Evolutionary conservation across 2,329 filamentous ascomycete genomes (phyloP), one percentile per base, ranked within the genome.

Genomic region (Sporothrix globosa): DNA sequence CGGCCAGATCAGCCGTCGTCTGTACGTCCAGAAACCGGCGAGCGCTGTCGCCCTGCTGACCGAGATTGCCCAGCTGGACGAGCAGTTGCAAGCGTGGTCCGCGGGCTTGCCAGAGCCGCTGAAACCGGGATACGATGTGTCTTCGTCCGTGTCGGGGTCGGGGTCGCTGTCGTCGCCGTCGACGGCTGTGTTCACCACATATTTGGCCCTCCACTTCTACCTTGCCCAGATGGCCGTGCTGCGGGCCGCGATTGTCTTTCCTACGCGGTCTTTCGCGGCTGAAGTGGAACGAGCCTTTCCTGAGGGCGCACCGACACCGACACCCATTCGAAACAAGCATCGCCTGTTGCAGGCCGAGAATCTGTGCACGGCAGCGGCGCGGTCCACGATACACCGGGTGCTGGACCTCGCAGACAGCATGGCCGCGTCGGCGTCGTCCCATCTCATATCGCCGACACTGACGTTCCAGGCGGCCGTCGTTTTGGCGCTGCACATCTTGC

Each of bases 211-310:
- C 17, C 54, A 58, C 5, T 58, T 34, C 17, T 39, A 58, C 6
- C 27, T 39, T 2, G 54, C 54, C 7, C 54, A 58, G 27, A 58
- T 58, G 54, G 54, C 54, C 6, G 30, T 58, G 3, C 17, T 58
- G 54, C 54, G 54, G 0, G 54, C 54, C 17, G 54, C 54, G 5
- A 58, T 58, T 58, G 54, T 58, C 27, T 58, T 58, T 58, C 54
- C 54, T 7, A 58, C 54, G 9, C 14, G 17, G 14, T n/a, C 54
- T 1, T 58, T 58, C 39, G 54, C 54, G 3, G 27, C 54, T 0
- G 54, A 58, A 11, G 54, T 58, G 1, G 54, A 58, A 17, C 14
- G 30, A 1, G 54, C 17, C 1, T 58, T 58, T n/a, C 54, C 54
- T 2, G 14, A 39, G 1, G 54, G 54, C 1, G 5, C 27, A 17